These are phyloP conservation scores for Effrenium voratum DNA, from an alignment of 73 alveolate species.

Conservation along the genomic window DNA sequence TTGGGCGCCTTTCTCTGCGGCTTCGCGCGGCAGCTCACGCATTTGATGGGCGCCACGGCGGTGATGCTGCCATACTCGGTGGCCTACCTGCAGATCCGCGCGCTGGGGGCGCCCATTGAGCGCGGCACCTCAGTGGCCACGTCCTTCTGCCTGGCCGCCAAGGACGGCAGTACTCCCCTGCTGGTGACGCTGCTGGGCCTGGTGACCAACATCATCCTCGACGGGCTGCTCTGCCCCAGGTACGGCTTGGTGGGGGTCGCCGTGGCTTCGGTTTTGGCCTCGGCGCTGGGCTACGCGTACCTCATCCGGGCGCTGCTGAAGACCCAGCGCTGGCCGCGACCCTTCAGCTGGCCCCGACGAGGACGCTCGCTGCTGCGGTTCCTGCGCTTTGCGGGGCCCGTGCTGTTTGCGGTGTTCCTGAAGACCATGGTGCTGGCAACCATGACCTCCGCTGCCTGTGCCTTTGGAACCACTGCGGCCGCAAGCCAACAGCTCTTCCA, in stretches of 20 bases:
- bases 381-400: conserved; percentile 46
- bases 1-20: conserved; percentile 8
- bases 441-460: conserved; percentile 48
- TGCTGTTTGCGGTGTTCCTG: conserved; percentile 42
- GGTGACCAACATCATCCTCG: conserved; percentile 36
- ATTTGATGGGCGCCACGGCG: conserved; percentile 56
- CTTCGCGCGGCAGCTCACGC: conserved; percentile 75
- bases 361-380: neutral
- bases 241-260: conserved; percentile 91
- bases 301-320: conserved; percentile 3
- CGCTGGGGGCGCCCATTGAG: conserved; percentile 75
- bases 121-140: conserved; percentile 94
- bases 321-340: conserved; percentile 57
- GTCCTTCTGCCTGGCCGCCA: conserved; percentile 83
- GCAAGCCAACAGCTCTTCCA: conserved; percentile 60
- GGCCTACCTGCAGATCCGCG: conserved; percentile 80
- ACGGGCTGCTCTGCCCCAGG: conserved; percentile 56
- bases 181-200: conserved; percentile 79
- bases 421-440: conserved; percentile 25
- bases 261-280: conserved; percentile 69
- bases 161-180: conserved; percentile 75
- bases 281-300: conserved; percentile 48
- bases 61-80: conserved; percentile 18
- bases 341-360: conserved; percentile 65
- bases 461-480: conserved; percentile 42